Evolutionary conservation across 2,329 filamentous ascomycete species (phyloP).

Genomic region (Phaeosphaeriaceae sp.): DNA sequence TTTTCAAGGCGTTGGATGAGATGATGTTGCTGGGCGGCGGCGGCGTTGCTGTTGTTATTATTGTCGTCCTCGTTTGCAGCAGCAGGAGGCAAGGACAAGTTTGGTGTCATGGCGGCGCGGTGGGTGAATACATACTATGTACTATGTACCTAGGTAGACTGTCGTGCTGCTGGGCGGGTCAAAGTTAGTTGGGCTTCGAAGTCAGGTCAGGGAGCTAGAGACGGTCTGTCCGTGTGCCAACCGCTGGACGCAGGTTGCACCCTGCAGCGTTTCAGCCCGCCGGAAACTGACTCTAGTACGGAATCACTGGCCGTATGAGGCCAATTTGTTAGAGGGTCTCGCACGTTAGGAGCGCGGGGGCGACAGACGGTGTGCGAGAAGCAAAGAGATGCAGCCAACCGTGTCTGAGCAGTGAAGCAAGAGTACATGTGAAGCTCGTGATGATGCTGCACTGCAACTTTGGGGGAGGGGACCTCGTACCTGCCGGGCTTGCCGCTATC

Average conservation of each 20-base stretch:
- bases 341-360: constrained; percentile 20
- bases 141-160: too few species aligned
- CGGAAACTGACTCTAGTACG: constrained; percentile 25
- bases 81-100: constrained; percentile 19
- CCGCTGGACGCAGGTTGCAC: constrained; percentile 35
- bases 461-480: constrained; percentile 16
- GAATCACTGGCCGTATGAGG: constrained; percentile 28
- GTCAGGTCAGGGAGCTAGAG: constrained; percentile 27
- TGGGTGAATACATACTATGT: constrained; percentile 37
- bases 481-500: constrained; percentile 22
- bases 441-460: constrained; percentile 20
- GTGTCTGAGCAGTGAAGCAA: constrained; percentile 11
- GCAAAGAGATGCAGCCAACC: constrained; percentile 20
- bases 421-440: constrained; percentile 3
- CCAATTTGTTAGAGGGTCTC: constrained; percentile 30
- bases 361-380: constrained; percentile 37
- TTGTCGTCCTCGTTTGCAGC: constrained; percentile 11
- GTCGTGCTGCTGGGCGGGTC: too few species aligned
- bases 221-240: constrained; percentile 29
- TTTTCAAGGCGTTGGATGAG: constrained; percentile 32
- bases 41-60: constrained; percentile 18
- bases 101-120: constrained; percentile 36
- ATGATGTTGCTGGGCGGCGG: too few species aligned
- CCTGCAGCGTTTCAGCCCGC: constrained; percentile 45
- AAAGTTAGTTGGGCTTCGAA: too few species aligned